phyloP scores from a whole-genome alignment of 805 yeast genomes.

The Pichia nakasei region DNA sequence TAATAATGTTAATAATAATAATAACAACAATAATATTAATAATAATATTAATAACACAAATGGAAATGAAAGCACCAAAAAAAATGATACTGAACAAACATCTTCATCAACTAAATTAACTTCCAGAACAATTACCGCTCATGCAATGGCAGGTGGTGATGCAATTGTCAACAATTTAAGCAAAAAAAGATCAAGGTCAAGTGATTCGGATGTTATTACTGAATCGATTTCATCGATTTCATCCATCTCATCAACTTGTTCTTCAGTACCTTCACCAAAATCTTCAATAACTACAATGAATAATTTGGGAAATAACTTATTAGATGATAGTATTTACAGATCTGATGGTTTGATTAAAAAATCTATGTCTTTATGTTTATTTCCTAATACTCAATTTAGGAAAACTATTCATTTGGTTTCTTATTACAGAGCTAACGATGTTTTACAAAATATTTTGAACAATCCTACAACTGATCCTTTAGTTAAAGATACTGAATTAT shows the following conservation, averaged over 20 bases:
- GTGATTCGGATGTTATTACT: neutral
- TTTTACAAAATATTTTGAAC: conserved; percentile 42
- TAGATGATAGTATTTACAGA: conserved; percentile 40
- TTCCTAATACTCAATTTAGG: conserved; percentile 15
- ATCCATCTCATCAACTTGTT: too few relatives aligned
- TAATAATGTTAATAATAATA: too few relatives aligned
- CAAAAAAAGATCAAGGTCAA: conserved; percentile 1
- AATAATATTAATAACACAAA: too few relatives aligned
- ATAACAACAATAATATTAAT: too few relatives aligned
- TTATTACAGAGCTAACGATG: conserved; percentile 73
- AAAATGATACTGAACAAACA: conserved; percentile 24
- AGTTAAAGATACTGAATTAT: conserved; percentile 41
- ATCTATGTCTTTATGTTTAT: conserved; percentile 60
- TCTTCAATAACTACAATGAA: neutral
- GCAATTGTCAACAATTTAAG: neutral
- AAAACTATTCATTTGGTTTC: conserved; percentile 67
- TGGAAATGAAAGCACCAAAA: conserved; percentile 7
- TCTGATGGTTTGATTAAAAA: conserved; percentile 74
- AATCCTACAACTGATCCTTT: conserved; percentile 48
- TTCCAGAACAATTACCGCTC: conserved; percentile 9
- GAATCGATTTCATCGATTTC: too few relatives aligned
- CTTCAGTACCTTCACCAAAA: neutral
- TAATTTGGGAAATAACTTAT: too few relatives aligned
- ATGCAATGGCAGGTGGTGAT: conserved; percentile 13
- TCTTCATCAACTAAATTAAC: neutral